Evolutionary conservation across 345 rosid species (phyloP), one percentile per base, ranked within the genome.

Genomic region (Ceriops tagal): DNA sequence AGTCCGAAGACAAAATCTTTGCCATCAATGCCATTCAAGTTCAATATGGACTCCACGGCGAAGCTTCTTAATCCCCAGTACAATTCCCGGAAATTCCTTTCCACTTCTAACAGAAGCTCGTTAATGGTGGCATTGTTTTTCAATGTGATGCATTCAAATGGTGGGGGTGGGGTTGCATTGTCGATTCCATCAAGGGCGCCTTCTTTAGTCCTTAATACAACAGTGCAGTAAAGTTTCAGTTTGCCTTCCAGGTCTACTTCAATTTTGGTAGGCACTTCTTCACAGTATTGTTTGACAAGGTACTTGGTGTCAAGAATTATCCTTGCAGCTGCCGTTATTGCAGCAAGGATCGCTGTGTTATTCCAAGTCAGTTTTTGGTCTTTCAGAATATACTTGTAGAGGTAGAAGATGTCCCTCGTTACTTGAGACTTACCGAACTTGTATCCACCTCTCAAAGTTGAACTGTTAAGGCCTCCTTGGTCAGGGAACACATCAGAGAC

Each of bases 221-320:
- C 74, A 1, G 92, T 88, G 73, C 97, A 93, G 7, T 71, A 83
- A 7, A 91, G 73, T 49, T 76, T 84, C 51, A 83, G 21, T 75
- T 85, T 88, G 13, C 79, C 85, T 58, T 80, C 83, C 19, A 69
- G 27, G 10, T 77, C 79, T 22, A 60, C 47, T 31, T 79, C 78
- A 26, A 75, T 71, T 66, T 75, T 78, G n/a, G 73, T 30, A 0
- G 71, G 72, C 6, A 76, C 56, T 0, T 72, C 81, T 52, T 67
- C 79, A 5, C 22, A 27, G 65, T 86, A 91, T 70, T 91, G 93
- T 81, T 95, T 95, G 67, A 81, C 73, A 27, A 91, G 71, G 76
- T 82, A 77, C 70, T 87, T 95, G 9, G 96, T 64, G 71, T 95
- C 97, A 16, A 89, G 92, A 71, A 95, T 84, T 21, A 84, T 76